Base-by-base conservation (phyloP, 2,329 filamentous ascomycete species). In the Nemania bipapillata region DNA sequence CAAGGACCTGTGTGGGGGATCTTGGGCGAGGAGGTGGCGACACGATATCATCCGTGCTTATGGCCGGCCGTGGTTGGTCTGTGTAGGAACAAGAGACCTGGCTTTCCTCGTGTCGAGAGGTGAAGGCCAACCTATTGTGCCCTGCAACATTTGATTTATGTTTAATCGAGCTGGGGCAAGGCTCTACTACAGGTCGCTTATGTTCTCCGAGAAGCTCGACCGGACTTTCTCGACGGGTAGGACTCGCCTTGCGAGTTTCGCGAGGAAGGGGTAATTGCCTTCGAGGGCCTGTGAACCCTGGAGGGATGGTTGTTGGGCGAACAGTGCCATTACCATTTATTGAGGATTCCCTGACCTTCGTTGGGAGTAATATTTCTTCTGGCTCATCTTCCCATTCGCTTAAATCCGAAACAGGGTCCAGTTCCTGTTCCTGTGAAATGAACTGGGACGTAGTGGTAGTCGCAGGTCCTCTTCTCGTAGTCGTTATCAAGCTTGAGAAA, bases 341-440 rank as follows among this genome's bases (percentile, higher is more conserved):
- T 12, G 58, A 49, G 9, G 54, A 37, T n/a, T 37, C 64, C 12
- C 6, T 50, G 15, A 37, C 28, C 47, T 63, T 63, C 11, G 42
- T 65, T 62, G 55, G 72, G 28, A 32, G 64, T 17, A 65, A 30
- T 22, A 17, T 32, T 53, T 75, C 73, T 22, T 77, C 77, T 22
- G 67, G 63, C 37, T 86, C 83, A 1, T 87, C 84, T 53, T 87
- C 86, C n/a, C 85, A 76, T 49, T 87, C 85, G 60, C 85, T 86
- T 20, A 87, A 79, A 42, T 87, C 85, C 0, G 85, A 86, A 5
- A 70, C 63, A 0, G 76, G 74, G 9, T 83, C 83, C 3, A 54
- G 32, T 9, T 35, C 52, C 20, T 57, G 47, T 49, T 71, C 67
- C 22, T 62, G 63, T 30, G 62, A 28, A 22, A 63, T 22, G 60